These are phyloP conservation scores for Alternaria sp. DNA, from an alignment of 2,329 filamentous ascomycete species.

Conservation along the genomic window DNA sequence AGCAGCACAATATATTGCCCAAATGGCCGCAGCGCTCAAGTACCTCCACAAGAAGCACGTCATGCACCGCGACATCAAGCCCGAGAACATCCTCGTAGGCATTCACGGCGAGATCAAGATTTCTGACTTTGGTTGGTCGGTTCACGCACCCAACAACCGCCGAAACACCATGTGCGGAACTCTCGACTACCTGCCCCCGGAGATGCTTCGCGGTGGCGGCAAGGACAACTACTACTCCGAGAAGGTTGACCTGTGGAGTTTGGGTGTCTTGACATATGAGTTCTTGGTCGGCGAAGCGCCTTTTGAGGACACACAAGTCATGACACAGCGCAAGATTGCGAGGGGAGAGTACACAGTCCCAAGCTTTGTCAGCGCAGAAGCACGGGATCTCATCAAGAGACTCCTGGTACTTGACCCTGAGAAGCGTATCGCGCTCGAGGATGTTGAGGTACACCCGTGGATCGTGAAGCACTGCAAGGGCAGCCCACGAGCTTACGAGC, in stretches of 20 bases:
- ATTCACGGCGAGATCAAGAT: conserved; percentile 99
- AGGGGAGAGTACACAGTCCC: conserved; percentile 93
- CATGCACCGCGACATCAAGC: conserved; percentile 97
- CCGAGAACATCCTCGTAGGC: conserved; percentile 94
- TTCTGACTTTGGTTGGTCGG: conserved; percentile 97
- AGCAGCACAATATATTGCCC: conserved; percentile 85
- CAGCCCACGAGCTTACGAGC: conserved; percentile 46
- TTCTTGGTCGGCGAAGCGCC: conserved; percentile 96
- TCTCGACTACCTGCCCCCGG: conserved; percentile 94
- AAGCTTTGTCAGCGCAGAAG: conserved; percentile 88
- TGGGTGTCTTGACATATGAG: conserved; percentile 95
- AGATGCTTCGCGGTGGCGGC: conserved; percentile 89
- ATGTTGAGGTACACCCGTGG: conserved; percentile 92
- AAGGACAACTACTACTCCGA: conserved; percentile 91
- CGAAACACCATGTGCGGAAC: conserved; percentile 97
- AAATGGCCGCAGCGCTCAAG: conserved; percentile 88
- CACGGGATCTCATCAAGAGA: conserved; percentile 89
- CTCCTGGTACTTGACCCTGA: conserved; percentile 90
- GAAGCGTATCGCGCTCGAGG: conserved; percentile 88
- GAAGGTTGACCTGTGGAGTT: conserved; percentile 95
- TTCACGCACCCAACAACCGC: conserved; percentile 94
- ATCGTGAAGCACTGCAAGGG: conserved; percentile 89
- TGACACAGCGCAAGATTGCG: conserved; percentile 91
- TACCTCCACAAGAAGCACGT: conserved; percentile 97
- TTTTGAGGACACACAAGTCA: conserved; percentile 93